Percentiles rank a stretch among this genome's conserved stretches.
phyloP scores from a whole-genome alignment of 495 filamentous ascomycete genomes.

The Neurospora africana region DNA sequence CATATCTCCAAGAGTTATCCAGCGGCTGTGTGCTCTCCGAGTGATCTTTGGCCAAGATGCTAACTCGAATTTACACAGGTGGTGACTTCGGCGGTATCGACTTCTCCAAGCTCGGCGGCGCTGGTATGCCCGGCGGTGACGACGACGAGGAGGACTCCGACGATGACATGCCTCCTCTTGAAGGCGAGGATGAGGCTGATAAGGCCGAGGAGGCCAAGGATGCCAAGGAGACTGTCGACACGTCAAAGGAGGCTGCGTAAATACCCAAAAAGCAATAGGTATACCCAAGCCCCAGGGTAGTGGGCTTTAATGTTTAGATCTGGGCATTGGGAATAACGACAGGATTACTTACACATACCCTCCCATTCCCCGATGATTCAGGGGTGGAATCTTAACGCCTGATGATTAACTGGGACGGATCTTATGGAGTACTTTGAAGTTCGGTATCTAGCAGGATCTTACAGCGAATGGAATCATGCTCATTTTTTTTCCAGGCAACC shows the following conservation, averaged over 20 bases:
- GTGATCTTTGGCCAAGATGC: neutral
- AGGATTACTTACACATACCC: neutral
- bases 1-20: neutral
- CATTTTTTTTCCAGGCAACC: neutral
- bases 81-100: conserved; percentile 64
- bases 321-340: neutral
- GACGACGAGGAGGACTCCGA: conserved; percentile 50
- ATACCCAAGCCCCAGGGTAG: neutral
- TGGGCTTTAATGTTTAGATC: conserved; percentile 1
- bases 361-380: neutral
- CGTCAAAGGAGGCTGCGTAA: conserved; percentile 15
- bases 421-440: neutral
- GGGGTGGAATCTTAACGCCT: neutral
- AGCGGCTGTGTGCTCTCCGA: neutral
- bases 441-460: neutral
- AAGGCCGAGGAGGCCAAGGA: conserved; percentile 31
- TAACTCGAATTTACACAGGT: conserved; percentile 18
- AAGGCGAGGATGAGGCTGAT: conserved; percentile 32
- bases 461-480: neutral
- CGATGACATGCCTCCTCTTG: conserved; percentile 31
- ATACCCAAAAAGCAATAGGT: conserved; percentile 8
- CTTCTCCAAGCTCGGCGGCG: conserved; percentile 82
- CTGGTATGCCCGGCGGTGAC: conserved; percentile 38
- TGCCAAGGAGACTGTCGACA: conserved; percentile 14
- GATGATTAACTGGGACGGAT: neutral